These are phyloP conservation scores for Camellia granthamiana DNA, from an alignment of 148 eudicot species.

Conservation along the genomic window DNA sequence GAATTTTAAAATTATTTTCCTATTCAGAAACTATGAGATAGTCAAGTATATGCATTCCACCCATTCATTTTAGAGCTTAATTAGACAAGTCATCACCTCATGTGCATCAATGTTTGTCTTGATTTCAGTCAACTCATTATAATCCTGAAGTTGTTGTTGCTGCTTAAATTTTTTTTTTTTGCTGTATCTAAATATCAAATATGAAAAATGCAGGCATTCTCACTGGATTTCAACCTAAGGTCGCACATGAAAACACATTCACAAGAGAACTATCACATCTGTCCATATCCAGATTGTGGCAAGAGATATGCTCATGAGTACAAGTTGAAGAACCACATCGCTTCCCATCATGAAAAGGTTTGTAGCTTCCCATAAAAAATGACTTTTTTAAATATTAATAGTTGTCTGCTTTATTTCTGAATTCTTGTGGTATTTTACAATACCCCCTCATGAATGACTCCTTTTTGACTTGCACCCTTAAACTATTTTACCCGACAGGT, in stretches of 20 bases:
- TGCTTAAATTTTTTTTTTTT: background rate
- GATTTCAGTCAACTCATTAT: background rate
- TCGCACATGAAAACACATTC: slow-evolving; percentile 99
- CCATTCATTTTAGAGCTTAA: background rate
- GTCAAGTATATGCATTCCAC: background rate
- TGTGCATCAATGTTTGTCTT: background rate
- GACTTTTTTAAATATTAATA: background rate
- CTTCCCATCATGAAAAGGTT: slow-evolving; percentile 88
- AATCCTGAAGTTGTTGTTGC: background rate
- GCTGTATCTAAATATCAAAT: background rate
- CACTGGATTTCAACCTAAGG: slow-evolving; percentile 92
- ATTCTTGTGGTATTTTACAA: background rate
- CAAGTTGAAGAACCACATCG: slow-evolving; percentile 84
- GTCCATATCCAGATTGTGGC: slow-evolving; percentile 90
- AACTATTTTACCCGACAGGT: too few relatives aligned
- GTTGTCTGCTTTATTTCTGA: background rate
- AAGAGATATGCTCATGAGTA: slow-evolving; percentile 97
- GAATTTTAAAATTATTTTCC: too few relatives aligned
- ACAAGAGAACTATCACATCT: slow-evolving; percentile 92
- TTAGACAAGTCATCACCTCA: background rate
- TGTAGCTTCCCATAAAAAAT: background rate
- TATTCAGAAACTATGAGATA: background rate
- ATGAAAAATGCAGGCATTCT: slow-evolving; percentile 69
- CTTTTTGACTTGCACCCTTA: too few relatives aligned
- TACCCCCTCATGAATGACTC: too few relatives aligned